Base-by-base conservation (phyloP, 164 flowering plant species). In the Piper betle region DNA sequence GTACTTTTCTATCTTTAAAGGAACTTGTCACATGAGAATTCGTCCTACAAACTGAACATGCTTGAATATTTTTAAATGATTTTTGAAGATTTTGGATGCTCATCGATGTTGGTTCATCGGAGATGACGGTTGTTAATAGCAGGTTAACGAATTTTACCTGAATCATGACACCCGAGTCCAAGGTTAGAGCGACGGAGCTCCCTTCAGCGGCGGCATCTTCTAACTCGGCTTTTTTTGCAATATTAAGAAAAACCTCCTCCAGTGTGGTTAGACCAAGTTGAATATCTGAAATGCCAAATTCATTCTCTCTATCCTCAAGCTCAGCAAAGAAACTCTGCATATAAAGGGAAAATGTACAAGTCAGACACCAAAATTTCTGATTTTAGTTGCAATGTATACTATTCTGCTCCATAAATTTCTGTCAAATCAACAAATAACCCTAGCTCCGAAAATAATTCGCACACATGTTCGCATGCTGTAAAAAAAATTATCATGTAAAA, bases 241-340 rank as follows among this genome's bases (percentile, higher is more conserved):
- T 91, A 61, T 88, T 94, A 63, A 94, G 74, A 78, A 94, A 91
- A 55, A 94, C 99, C 81, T 94, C 99, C 75, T 94, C 97, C 3
- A 94, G 95, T 40, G 97, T 91, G 62, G 95, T 79, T 33, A 94
- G 83, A 58, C 97, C 80, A 43, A 94, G 85, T 67, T 94, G 97
- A 60, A 91, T 81, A 70, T 91, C 96, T n/a, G 84, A 59, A 70
- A 94, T 87, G 6, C 90, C 87, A 70, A 86, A 83, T 73, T 91
- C 97, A 55, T 38, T 67, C 71, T 79, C 77, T 74, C 84, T 85
- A 46, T 86, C 88, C 79, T 94, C 82, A 19, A 94, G 91, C 80
- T 86, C 96, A 18, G 59, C 74, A 59, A 83, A 87, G 65, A 83
- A 82, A 4, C 61, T 57, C 89, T 84, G 78, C 37, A 61, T 53